Conservation (phyloP, 495 filamentous ascomycete genomes). For the Penicillium waksmanii region DNA sequence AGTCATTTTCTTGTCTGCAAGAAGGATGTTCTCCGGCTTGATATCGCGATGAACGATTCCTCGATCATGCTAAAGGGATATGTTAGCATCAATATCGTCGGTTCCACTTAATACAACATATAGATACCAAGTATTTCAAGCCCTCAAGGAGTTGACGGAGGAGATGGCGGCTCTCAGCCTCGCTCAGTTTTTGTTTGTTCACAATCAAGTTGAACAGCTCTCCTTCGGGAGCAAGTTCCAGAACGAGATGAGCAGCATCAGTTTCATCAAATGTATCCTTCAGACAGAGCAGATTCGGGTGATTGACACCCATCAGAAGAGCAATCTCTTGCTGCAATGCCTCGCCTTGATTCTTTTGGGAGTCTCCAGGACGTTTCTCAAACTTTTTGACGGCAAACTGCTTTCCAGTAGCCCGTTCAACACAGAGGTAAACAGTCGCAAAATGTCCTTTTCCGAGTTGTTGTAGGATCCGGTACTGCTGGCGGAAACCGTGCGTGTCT, state of each 20-base stretch:
- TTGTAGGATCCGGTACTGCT: conserved; percentile 82
- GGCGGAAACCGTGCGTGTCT: conserved; percentile 74
- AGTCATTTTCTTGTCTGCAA: conserved; percentile 78
- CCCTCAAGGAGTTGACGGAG: conserved; percentile 93
- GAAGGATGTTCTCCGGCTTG: conserved; percentile 96
- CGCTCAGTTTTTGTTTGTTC: conserved; percentile 81
- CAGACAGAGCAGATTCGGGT: conserved; percentile 92
- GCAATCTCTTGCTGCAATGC: conserved; percentile 94
- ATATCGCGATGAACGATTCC: conserved; percentile 98
- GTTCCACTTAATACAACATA: neutral
- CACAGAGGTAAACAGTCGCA: conserved; percentile 89
- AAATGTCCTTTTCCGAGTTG: conserved; percentile 97
- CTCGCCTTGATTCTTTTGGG: conserved; percentile 80
- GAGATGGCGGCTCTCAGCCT: conserved; percentile 80
- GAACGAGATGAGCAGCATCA: conserved; percentile 86
- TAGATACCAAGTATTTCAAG: conserved; percentile 83
- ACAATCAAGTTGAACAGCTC: conserved; percentile 96
- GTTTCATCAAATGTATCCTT: conserved; percentile 94
- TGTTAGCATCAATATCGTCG: neutral
- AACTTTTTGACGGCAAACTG: conserved; percentile 95
- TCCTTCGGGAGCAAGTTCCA: conserved; percentile 89
- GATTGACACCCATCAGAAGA: conserved; percentile 92
- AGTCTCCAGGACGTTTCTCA: conserved; percentile 74
- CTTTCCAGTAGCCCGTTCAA: conserved; percentile 80
- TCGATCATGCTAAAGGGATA: conserved; percentile 76